Conservation (phyloP, 495 filamentous ascomycete species). For the Echria macrotheca region DNA sequence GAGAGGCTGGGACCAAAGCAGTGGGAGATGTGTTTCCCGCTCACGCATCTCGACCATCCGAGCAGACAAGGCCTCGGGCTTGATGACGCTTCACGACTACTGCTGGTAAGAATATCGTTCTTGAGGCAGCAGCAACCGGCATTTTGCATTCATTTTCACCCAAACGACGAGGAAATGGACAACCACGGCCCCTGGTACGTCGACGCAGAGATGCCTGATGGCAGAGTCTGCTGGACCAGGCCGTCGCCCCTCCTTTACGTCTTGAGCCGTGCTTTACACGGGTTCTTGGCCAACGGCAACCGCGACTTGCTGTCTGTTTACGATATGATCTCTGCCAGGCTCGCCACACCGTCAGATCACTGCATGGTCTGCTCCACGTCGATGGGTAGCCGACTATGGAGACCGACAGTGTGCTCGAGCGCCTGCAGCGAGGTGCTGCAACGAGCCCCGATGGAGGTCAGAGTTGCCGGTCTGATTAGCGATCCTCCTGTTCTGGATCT, state of each 20-base stretch:
- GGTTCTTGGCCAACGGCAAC: not conserved
- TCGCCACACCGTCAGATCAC: constrained; percentile 3
- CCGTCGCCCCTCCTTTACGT: constrained; percentile 11
- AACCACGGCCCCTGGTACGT: constrained; percentile 7
- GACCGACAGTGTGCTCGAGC: constrained; percentile 6
- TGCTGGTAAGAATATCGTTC: constrained; percentile 15
- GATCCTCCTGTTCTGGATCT: constrained; percentile 11
- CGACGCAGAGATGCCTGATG: constrained; percentile 7
- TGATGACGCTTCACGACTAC: constrained; percentile 5
- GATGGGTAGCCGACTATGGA: constrained; percentile 1
- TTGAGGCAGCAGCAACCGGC: constrained; percentile 10
- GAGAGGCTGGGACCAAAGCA: constrained; percentile 9
- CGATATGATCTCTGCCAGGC: not conserved
- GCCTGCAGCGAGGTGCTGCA: constrained; percentile 3
- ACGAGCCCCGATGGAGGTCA: constrained; percentile 12
- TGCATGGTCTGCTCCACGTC: constrained; percentile 6
- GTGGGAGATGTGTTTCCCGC: constrained; percentile 15
- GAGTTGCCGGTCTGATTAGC: constrained; percentile 1
- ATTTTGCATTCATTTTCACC: constrained; percentile 15
- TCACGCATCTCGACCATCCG: constrained; percentile 5
- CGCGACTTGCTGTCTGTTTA: constrained; percentile 4
- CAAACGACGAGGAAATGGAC: constrained; percentile 8
- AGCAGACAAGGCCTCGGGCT: constrained; percentile 6
- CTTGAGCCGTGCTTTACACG: constrained; percentile 6
- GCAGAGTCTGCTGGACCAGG: constrained; percentile 9